These are phyloP conservation scores for Pythium rhizo-oryzae DNA, from an alignment of 352 stramenopile species.

Conservation along the genomic window DNA sequence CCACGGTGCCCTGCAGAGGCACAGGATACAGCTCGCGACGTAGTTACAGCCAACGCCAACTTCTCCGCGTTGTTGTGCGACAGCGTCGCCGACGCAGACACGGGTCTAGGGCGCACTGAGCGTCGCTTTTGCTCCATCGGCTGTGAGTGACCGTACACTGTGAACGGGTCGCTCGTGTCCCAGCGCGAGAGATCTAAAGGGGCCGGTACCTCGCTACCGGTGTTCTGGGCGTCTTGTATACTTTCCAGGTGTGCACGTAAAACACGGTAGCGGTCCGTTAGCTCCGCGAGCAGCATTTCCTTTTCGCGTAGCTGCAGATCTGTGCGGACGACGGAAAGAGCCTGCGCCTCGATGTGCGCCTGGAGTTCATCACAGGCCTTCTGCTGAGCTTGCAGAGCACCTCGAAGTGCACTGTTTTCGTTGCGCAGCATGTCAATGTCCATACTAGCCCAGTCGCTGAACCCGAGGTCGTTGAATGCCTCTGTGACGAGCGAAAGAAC, in stretches of 20 bases:
- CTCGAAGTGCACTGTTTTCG: conserved; percentile 30
- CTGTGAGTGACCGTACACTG: conserved; percentile 56
- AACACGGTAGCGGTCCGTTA: conserved; percentile 50
- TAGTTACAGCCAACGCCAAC: background rate
- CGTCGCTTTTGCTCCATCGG: conserved; percentile 34
- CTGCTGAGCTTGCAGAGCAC: conserved; percentile 31
- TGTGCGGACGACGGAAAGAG: conserved; percentile 38
- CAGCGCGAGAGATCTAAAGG: conserved; percentile 15
- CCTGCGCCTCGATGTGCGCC: conserved; percentile 28
- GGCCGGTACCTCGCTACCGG: background rate
- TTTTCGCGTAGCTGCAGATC: conserved; percentile 59
- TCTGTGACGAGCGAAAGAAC: conserved; percentile 36
- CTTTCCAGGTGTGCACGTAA: conserved; percentile 27
- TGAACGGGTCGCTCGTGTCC: conserved; percentile 38
- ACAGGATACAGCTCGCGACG: conserved; percentile 6
- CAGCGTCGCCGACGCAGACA: conserved; percentile 31
- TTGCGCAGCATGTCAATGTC: conserved; percentile 48
- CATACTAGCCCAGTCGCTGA: conserved; percentile 49
- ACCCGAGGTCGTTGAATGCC: conserved; percentile 53
- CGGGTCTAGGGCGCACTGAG: conserved; percentile 22
- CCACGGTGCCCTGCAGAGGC: background rate
- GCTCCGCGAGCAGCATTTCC: conserved; percentile 49
- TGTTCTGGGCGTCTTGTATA: conserved; percentile 11
- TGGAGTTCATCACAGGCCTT: conserved; percentile 13
- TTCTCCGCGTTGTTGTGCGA: no score